phyloP scores from a whole-genome alignment of 2,329 filamentous ascomycete genomes.

The Fusarium equiseti region DNA sequence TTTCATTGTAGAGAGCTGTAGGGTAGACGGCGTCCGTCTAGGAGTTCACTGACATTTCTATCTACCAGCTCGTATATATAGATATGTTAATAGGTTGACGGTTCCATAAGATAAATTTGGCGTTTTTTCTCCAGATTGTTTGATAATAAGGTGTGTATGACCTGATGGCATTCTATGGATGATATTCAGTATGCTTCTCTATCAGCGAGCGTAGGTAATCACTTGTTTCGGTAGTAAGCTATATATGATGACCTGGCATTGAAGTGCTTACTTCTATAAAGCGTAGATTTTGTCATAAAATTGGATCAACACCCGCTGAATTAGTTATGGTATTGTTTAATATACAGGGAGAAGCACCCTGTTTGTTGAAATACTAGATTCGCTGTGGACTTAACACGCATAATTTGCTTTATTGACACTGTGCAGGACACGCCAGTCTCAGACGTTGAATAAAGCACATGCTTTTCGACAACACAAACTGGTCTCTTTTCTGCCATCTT shows the following conservation, averaged over 20 bases:
- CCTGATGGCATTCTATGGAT: too few species aligned
- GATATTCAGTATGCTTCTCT: background rate
- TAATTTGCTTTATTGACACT: background rate
- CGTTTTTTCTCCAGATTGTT: background rate
- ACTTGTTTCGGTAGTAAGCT: background rate
- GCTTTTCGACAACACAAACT: background rate
- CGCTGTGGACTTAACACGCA: too few species aligned
- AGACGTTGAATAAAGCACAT: constrained; percentile 13
- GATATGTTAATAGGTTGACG: background rate
- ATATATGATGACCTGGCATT: background rate
- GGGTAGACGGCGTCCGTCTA: background rate
- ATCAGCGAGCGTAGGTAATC: background rate
- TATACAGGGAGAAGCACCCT: background rate
- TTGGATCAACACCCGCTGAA: background rate
- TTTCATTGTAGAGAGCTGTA: background rate
- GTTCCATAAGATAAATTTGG: background rate
- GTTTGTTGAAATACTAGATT: background rate
- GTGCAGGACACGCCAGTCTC: constrained; percentile 6
- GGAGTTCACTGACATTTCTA: background rate
- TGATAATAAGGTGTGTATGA: background rate
- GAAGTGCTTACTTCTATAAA: background rate
- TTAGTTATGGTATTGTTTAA: background rate
- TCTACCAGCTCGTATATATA: background rate
- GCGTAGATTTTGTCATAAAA: too few species aligned
- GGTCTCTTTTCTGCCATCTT: background rate